Evolutionary conservation across 2,329 filamentous ascomycete species (phyloP).

Genomic region (Colletotrichum sp.): DNA sequence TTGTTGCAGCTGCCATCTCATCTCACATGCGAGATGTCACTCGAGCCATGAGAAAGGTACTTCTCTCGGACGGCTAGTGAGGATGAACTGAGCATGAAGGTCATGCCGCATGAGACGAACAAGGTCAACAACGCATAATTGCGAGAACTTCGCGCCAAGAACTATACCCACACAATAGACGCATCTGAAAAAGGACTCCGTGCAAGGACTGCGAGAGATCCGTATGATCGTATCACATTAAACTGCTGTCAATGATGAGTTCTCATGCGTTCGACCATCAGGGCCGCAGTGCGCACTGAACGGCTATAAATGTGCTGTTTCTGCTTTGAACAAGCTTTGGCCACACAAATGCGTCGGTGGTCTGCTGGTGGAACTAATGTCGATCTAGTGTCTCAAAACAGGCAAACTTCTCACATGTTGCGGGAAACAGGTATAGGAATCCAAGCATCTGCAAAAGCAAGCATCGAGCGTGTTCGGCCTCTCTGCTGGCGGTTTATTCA

Average conservation of each 20-base stretch:
- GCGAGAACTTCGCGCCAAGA: background rate
- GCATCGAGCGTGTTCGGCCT: background rate
- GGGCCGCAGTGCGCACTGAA: rapidly evolving
- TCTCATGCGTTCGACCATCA: background rate
- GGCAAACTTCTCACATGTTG: too few species aligned
- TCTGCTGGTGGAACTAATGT: too few species aligned
- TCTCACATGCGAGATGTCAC: background rate
- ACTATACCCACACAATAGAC: rapidly evolving
- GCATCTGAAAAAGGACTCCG: background rate
- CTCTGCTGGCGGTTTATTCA: background rate
- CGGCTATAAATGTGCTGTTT: rapidly evolving
- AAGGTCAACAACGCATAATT: rapidly evolving
- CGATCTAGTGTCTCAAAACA: background rate
- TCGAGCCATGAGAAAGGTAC: background rate
- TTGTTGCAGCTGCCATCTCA: background rate
- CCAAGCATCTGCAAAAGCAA: rapidly evolving
- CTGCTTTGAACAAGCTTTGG: background rate
- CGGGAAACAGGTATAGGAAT: background rate
- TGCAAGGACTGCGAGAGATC: rapidly evolving
- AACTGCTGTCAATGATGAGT: rapidly evolving
- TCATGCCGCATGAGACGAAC: background rate
- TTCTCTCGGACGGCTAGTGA: background rate
- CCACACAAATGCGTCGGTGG: background rate
- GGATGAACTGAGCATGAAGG: background rate
- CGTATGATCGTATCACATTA: rapidly evolving